phyloP scores from a whole-genome alignment of 2,329 filamentous ascomycete genomes.

The Coleophoma crateriformis region DNA sequence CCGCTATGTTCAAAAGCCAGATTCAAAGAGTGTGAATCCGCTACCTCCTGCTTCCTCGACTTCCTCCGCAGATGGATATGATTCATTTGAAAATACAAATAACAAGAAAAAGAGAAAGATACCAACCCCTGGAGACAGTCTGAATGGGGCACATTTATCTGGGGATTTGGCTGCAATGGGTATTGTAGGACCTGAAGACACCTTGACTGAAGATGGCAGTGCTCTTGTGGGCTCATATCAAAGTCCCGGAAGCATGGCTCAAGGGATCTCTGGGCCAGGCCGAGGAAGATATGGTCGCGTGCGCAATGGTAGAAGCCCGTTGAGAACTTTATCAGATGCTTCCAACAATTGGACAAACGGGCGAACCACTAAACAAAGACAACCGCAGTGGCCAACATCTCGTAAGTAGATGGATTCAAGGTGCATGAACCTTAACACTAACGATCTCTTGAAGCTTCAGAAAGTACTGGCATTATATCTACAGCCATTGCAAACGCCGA shows the following conservation, averaged over 20 bases:
- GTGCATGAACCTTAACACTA: conserved; percentile 1
- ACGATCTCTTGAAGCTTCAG: conserved; percentile 35
- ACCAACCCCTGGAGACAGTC: conserved; percentile 71
- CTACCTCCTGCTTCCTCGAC: conserved; percentile 62
- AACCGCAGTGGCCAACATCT: conserved; percentile 23
- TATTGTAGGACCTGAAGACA: conserved; percentile 42
- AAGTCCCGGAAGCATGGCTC: conserved; percentile 49
- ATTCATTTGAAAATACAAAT: conserved; percentile 96
- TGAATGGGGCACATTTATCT: conserved; percentile 39
- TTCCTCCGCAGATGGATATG: conserved; percentile 79
- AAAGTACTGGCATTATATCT: conserved; percentile 76
- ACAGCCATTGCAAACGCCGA: conserved; percentile 86
- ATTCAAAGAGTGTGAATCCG: conserved; percentile 40
- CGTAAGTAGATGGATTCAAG: conserved; percentile 13
- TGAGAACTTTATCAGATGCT: conserved; percentile 54
- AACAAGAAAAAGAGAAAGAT: conserved; percentile 99
- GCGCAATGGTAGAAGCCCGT: conserved; percentile 54
- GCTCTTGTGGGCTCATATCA: conserved; percentile 46
- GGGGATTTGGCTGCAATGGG: conserved; percentile 61
- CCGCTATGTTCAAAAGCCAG: conserved; percentile 37
- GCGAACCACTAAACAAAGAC: conserved; percentile 24
- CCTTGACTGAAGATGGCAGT: conserved; percentile 33
- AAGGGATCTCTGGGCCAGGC: conserved; percentile 78
- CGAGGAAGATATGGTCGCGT: conserved; percentile 75
- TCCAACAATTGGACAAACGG: conserved; percentile 27